Conservation (phyloP, 768 basidiomycete species). For the Mycena floridula region DNA sequence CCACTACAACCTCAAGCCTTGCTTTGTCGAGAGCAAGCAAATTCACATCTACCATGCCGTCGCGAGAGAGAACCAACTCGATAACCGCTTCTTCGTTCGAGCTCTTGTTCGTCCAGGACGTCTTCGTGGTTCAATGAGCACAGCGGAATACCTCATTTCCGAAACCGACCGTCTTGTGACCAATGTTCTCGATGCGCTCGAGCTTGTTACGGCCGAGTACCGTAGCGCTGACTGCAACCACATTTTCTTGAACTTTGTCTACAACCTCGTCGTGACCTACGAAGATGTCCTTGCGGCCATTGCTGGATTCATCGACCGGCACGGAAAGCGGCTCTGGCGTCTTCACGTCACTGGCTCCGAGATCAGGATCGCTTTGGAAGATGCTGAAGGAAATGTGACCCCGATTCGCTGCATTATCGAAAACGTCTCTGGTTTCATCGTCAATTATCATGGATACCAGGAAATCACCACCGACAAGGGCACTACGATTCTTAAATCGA, state of each 20-base stretch:
- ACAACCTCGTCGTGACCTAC: conserved; percentile 91
- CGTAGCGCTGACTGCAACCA: conserved; percentile 97
- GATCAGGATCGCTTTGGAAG: conserved; percentile 92
- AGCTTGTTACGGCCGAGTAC: conserved; percentile 85
- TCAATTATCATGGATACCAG: conserved; percentile 97
- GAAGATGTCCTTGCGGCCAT: conserved; percentile 96
- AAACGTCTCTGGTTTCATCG: conserved; percentile 97
- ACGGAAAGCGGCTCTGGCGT: conserved; percentile 97
- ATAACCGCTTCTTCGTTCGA: conserved; percentile 96
- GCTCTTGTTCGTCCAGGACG: conserved; percentile 95
- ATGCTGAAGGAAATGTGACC: conserved; percentile 89
- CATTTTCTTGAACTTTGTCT: conserved; percentile 98
- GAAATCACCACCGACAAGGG: conserved; percentile 97
- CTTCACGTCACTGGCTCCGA: conserved; percentile 97
- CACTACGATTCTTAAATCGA: conserved; percentile 92
- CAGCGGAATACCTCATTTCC: conserved; percentile 96
- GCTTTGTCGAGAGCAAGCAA: conserved; percentile 94
- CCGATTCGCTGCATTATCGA: conserved; percentile 98
- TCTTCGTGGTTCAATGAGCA: conserved; percentile 86
- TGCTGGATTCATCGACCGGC: conserved; percentile 98
- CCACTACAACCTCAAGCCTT: conserved; percentile 94
- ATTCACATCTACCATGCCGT: conserved; percentile 97
- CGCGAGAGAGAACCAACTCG: conserved; percentile 94
- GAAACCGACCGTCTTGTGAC: conserved; percentile 97
- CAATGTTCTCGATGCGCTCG: conserved; percentile 88